Conservation (phyloP, 352 stramenopile genomes). For the Globisporangium takayamanum region DNA sequence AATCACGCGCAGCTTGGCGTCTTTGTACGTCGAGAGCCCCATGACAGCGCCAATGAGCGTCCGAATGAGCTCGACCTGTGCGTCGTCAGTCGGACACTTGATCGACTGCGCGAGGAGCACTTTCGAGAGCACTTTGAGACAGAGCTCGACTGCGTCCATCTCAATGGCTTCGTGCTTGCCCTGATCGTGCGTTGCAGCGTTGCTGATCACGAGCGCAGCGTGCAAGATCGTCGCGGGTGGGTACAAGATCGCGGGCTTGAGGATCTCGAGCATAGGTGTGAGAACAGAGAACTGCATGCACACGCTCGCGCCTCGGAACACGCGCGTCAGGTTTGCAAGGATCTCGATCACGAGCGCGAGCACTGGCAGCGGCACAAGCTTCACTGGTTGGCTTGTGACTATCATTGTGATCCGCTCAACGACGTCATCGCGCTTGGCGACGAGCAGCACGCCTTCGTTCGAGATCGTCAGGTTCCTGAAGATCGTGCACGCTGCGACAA, state of each 20-base stretch:
- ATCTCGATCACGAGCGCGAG: conserved; percentile 32
- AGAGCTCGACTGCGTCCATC: conserved; percentile 42
- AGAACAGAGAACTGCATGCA: conserved; percentile 39
- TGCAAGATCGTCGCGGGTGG: conserved; percentile 32
- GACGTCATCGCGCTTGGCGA: conserved; percentile 32
- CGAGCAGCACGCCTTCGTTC: conserved; percentile 40
- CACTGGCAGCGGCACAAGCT: conserved; percentile 27
- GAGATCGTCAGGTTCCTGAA: conserved; percentile 56
- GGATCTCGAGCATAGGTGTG: conserved; percentile 36
- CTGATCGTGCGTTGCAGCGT: conserved; percentile 46
- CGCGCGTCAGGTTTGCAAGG: conserved; percentile 46
- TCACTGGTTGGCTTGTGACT: conserved; percentile 37
- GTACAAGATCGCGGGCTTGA: conserved; percentile 52
- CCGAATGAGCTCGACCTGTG: conserved; percentile 46
- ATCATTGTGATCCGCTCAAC: conserved; percentile 37
- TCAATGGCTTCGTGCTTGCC: conserved; percentile 48
- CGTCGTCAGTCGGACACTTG: conserved; percentile 23
- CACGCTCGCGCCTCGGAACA: conserved; percentile 43
- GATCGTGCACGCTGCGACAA: conserved; percentile 39
- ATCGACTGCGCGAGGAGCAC: conserved; percentile 43
- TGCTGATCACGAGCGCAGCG: conserved; percentile 37
- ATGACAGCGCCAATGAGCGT: conserved; percentile 53
- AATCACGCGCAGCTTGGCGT: conserved; percentile 60
- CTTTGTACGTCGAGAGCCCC: conserved; percentile 57
- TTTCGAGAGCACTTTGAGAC: conserved; percentile 41